Base-by-base conservation (phyloP, 768 basidiomycete genomes). In the Astraeus odoratus region DNA sequence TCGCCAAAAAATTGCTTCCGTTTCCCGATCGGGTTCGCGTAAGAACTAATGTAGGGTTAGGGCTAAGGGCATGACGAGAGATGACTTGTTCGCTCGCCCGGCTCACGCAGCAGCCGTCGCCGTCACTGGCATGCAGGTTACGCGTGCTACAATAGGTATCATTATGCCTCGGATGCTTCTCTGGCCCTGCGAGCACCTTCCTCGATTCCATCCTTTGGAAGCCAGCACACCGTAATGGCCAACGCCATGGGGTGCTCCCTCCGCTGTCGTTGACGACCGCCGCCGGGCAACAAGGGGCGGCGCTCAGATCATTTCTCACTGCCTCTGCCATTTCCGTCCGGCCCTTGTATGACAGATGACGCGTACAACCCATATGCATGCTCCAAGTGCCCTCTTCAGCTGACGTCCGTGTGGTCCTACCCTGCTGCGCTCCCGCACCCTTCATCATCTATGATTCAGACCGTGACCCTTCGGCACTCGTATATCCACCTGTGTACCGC, bases 21-120 rank as follows among this genome's bases (percentile, higher is more conserved):
- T 31, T 48, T 6, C 25, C 16, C 26, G n/a, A n/a, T n/a, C n/a
- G n/a, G n/a, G n/a, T n/a, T n/a, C n/a, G n/a, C n/a, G n/a, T 31
- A 42, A 42, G 36, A 41, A 10, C 54, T 49, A 55, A 29, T 44
- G 42, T 57, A 50, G 53, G 61, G 58, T 60, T 63, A 63, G 61
- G 63, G 61, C 56, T 37, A 9, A 64, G 61, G 61, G 51, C 39
- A 50, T 37, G 24, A 31, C 38, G 16, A 24, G 43, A 44, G n/a
- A n/a, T n/a, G n/a, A n/a, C n/a, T 29, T 18, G 16, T 31, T 43
- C 46, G n/a, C 26, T 44, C 33, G 39, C 47, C 42, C 43, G 30
- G 29, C 45, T 41, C 46, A 38, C 33, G 35, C 3, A 48, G 22
- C 39, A 34, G 19, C 8, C n/a, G 25, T 37, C 27, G 48, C 50